These are phyloP conservation scores for Syncephalastrum sp. DNA, from an alignment of 371 early-diverging fungal species.

Conservation along the genomic window DNA sequence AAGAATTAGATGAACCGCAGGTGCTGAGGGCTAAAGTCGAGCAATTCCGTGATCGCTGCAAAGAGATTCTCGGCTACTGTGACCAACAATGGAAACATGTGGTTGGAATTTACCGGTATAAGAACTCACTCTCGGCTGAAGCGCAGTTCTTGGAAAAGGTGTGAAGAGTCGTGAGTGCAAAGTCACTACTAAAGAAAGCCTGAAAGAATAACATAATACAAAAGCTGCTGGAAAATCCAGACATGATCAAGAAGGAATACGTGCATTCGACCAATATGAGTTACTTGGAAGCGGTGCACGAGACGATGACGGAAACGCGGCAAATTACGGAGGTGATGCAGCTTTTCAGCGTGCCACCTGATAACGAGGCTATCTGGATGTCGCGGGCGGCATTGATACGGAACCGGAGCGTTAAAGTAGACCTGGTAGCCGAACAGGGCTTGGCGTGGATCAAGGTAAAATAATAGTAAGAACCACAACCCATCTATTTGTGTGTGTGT, in stretches of 20 bases:
- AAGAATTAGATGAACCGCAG: too few relatives aligned
- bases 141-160: slow-evolving; percentile 16
- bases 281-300: slow-evolving; percentile 45
- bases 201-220: slow-evolving; percentile 23
- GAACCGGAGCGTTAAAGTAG: slow-evolving; percentile 38
- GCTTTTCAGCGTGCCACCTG: slow-evolving; percentile 20
- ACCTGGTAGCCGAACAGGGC: slow-evolving; percentile 50
- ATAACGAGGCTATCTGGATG: slow-evolving; percentile 23
- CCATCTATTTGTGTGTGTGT: too few relatives aligned
- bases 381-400: slow-evolving; percentile 29
- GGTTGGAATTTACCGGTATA: slow-evolving; percentile 20
- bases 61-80: slow-evolving; percentile 10
- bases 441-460: slow-evolving; percentile 48
- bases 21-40: too few relatives aligned
- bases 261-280: slow-evolving; percentile 43
- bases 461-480: too few relatives aligned
- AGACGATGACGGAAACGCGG: slow-evolving; percentile 20
- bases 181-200: slow-evolving; percentile 17
- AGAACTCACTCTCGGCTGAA: slow-evolving; percentile 18
- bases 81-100: not conserved
- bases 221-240: slow-evolving; percentile 33
- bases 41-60: slow-evolving; percentile 12
- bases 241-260: slow-evolving; percentile 35
- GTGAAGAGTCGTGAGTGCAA: slow-evolving; percentile 6
- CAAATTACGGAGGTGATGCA: slow-evolving; percentile 34